Evolutionary conservation across 441 rosid species (phyloP).

Genomic region (Pelargonium australe): DNA sequence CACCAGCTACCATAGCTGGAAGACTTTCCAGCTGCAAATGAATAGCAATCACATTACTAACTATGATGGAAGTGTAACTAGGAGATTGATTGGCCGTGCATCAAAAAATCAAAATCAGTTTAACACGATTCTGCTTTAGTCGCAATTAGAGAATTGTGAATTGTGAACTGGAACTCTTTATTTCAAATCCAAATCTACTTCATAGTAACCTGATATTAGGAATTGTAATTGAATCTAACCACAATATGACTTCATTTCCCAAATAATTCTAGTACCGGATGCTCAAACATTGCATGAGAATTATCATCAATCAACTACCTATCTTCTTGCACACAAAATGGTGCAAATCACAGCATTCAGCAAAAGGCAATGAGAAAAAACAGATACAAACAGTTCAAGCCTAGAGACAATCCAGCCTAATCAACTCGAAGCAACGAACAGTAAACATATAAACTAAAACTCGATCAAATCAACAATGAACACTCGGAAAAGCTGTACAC

Average conservation of each 20-base stretch:
- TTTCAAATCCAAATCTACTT: constrained; percentile 3
- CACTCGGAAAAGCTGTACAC: background rate
- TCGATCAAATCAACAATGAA: constrained; percentile 2
- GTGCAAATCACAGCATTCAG: too few relatives aligned
- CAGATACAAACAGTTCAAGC: background rate
- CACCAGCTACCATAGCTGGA: constrained; percentile 38
- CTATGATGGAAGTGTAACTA: too few relatives aligned
- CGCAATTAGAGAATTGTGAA: background rate
- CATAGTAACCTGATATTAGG: background rate
- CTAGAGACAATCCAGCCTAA: constrained; percentile 10
- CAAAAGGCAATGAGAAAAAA: too few relatives aligned
- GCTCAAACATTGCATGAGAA: background rate
- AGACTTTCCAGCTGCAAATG: constrained; percentile 42
- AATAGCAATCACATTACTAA: background rate
- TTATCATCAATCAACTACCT: background rate
- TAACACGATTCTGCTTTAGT: too few relatives aligned
- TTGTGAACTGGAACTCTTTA: background rate
- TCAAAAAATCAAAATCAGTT: too few relatives aligned
- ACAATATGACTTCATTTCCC: background rate
- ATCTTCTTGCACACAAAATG: too few relatives aligned
- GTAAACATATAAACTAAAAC: background rate
- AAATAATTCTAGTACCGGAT: background rate
- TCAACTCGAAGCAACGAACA: background rate
- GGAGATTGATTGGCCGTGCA: too few relatives aligned
- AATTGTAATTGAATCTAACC: background rate